phyloP scores from a whole-genome alignment of 208 protist species.

The Acanthamoeba quina region DNA sequence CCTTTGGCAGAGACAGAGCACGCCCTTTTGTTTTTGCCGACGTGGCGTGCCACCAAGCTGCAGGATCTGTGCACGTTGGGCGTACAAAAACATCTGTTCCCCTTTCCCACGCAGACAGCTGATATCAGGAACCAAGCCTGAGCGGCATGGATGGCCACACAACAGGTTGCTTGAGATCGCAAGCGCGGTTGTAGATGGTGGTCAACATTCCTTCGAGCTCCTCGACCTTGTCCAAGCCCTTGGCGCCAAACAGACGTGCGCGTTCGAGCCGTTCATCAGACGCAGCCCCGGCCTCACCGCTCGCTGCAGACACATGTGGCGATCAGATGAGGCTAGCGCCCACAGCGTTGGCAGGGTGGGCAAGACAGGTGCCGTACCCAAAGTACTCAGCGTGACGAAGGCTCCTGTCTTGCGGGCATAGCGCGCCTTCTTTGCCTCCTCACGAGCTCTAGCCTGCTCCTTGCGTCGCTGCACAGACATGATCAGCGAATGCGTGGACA shows the following conservation, averaged over 20 bases:
- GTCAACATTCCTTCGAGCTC: not conserved
- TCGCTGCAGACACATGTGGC: not conserved
- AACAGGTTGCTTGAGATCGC: slow-evolving; percentile 25
- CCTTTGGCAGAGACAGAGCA: too few species aligned
- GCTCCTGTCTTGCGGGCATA: slow-evolving; percentile 12
- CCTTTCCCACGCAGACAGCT: too few species aligned
- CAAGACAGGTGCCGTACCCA: not conserved
- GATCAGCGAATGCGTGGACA: not conserved
- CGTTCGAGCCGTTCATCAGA: not conserved
- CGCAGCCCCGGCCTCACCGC: not conserved
- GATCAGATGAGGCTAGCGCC: not conserved
- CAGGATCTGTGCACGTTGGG: not conserved
- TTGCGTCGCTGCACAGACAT: slow-evolving; percentile 1
- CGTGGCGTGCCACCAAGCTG: not conserved
- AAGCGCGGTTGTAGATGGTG: slow-evolving; percentile 6
- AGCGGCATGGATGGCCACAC: slow-evolving; percentile 14
- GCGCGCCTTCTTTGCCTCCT: not conserved
- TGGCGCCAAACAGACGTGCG: not conserved
- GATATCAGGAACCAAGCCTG: not conserved
- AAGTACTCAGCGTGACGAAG: slow-evolving; percentile 1
- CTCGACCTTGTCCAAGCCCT: not conserved
- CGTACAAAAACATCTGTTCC: not conserved
- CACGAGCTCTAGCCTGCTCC: not conserved
- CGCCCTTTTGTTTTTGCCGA: not conserved
- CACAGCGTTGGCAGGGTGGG: not conserved